Evolutionary conservation across 257 asterid species (phyloP).

Genomic region (Salvia rosmarinus): DNA sequence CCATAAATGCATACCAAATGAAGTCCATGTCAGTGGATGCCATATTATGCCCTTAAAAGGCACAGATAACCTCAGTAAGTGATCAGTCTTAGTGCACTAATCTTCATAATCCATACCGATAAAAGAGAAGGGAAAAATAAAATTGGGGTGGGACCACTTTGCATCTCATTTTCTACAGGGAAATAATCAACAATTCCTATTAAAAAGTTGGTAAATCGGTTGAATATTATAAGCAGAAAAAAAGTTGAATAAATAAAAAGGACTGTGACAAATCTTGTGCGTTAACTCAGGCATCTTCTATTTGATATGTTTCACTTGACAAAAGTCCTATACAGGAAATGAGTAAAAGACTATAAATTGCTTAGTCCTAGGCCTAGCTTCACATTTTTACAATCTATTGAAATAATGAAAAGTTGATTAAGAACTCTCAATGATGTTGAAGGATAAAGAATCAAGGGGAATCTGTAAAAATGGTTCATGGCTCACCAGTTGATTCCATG

Average conservation of each 20-base stretch:
- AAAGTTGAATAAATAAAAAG: not conserved
- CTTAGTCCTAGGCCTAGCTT: slow-evolving; percentile 18
- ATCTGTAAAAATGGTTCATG: not conserved
- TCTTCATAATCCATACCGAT: not conserved
- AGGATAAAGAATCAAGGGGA: slow-evolving; percentile 7
- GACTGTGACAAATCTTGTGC: not conserved
- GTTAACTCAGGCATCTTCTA: slow-evolving; percentile 21
- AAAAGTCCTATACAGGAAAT: slow-evolving; percentile 20
- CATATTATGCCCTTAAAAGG: slow-evolving; percentile 1
- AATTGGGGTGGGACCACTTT: not conserved
- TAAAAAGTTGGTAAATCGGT: not conserved
- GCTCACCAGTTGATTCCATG: slow-evolving; percentile 58
- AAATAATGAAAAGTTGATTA: not conserved
- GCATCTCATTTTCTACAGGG: slow-evolving; percentile 1
- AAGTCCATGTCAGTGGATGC: slow-evolving; percentile 4
- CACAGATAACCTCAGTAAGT: not conserved
- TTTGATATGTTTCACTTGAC: slow-evolving; percentile 5
- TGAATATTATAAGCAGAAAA: slow-evolving; percentile 9
- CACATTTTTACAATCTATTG: not conserved
- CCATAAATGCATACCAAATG: slow-evolving; percentile 7
- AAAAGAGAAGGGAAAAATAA: not conserved
- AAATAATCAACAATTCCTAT: slow-evolving; percentile 25
- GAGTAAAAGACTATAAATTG: slow-evolving; percentile 2
- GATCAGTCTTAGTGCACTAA: slow-evolving; percentile 10
- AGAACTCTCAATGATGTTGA: slow-evolving; percentile 10